Percentiles rank a stretch among this genome's conserved stretches.
These are phyloP conservation scores for Yamadazyma phyllophila DNA, from an alignment of 805 yeast genomes.

Conservation along the genomic window DNA sequence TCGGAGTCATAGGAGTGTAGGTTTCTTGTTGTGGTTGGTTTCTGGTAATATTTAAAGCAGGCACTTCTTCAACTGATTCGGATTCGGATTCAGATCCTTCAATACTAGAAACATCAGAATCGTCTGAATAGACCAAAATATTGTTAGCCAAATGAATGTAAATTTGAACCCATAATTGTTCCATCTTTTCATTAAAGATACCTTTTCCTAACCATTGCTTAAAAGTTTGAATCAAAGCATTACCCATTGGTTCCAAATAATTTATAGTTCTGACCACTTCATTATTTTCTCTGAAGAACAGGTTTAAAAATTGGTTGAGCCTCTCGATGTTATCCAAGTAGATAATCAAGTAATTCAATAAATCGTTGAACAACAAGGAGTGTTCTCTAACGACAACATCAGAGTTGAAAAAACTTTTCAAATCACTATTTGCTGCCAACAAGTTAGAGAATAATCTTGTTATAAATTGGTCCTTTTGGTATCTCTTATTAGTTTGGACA, in stretches of 20 bases:
- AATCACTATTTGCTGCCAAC: constrained; percentile 27
- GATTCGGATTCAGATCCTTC: constrained; percentile 20
- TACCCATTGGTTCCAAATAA: constrained; percentile 45
- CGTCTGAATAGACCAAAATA: constrained; percentile 27
- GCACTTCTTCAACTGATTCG: constrained; percentile 20
- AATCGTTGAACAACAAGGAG: constrained; percentile 33
- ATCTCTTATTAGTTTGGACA: constrained; percentile 26
- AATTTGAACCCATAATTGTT: constrained; percentile 38
- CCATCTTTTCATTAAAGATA: constrained; percentile 29
- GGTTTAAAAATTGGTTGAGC: constrained; percentile 33
- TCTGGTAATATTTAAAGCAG: constrained; percentile 25
- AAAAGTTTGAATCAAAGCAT: constrained; percentile 35
- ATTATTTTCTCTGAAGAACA: constrained; percentile 31
- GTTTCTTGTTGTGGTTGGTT: background rate
- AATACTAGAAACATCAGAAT: constrained; percentile 13
- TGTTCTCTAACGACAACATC: constrained; percentile 26
- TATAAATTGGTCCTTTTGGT: constrained; percentile 30
- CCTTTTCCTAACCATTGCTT: constrained; percentile 33
- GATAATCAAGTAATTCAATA: constrained; percentile 29
- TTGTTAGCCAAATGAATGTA: constrained; percentile 40
- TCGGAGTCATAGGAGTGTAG: constrained; percentile 14
- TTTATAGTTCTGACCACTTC: constrained; percentile 22
- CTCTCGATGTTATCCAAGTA: constrained; percentile 28
- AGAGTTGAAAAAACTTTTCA: constrained; percentile 22
- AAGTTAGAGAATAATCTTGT: constrained; percentile 33